Conservation (phyloP, 2,329 filamentous ascomycete genomes). For the Helminthosporium solani region DNA sequence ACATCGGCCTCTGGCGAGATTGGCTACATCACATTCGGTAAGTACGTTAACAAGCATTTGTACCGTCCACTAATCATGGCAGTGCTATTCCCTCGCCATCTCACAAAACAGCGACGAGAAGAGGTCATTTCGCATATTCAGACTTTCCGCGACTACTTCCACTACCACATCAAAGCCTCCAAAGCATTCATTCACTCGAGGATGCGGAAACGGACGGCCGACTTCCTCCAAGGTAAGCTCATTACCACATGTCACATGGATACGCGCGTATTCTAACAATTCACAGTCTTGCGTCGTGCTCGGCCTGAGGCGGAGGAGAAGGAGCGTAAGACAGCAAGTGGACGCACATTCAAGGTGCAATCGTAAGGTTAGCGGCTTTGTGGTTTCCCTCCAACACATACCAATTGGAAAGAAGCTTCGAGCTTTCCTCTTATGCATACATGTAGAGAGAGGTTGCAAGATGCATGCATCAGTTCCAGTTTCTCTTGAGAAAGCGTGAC, state of each 20-base stretch:
- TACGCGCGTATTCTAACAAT: conserved; percentile 37
- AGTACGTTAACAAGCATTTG: conserved; percentile 26
- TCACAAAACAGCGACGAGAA: conserved; percentile 84
- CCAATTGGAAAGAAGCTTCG: not conserved
- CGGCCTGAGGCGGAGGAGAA: conserved; percentile 95
- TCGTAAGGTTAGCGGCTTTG: conserved; percentile 24
- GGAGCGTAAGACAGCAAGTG: conserved; percentile 96
- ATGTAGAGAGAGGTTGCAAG: not conserved
- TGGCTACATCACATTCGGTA: conserved; percentile 98
- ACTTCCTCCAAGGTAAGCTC: conserved; percentile 87
- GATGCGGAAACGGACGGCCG: conserved; percentile 95
- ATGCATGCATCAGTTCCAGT: not conserved
- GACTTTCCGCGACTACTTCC: conserved; percentile 99
- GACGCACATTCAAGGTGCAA: conserved; percentile 79
- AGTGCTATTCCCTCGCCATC: conserved; percentile 95
- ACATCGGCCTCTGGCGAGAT: conserved; percentile 74
- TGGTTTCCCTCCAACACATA: not conserved
- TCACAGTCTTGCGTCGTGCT: conserved; percentile 85
- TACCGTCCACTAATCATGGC: conserved; percentile 15
- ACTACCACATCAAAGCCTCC: conserved; percentile 99
- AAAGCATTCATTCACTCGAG: conserved; percentile 99
- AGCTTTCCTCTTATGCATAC: not conserved
- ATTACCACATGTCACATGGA: not conserved
- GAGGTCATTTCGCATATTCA: conserved; percentile 99
- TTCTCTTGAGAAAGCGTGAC: not conserved